phyloP scores from a whole-genome alignment of 495 filamentous ascomycete genomes.

The Lepraria neglecta region DNA sequence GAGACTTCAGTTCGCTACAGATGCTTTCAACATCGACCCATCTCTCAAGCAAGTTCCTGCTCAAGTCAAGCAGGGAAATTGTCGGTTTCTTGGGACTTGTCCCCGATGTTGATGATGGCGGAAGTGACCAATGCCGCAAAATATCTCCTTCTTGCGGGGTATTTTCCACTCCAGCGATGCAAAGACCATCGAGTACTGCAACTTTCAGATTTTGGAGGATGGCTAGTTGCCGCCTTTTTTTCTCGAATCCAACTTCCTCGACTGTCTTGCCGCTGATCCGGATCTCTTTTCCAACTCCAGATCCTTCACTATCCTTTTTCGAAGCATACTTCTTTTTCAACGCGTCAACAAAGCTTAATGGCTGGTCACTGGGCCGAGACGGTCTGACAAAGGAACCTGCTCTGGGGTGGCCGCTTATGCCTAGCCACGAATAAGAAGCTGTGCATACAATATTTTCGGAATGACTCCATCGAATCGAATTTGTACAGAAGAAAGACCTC shows the following conservation, averaged over 20 bases:
- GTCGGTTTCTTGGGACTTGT: constrained; percentile 39
- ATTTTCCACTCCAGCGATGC: constrained; percentile 43
- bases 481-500: no score
- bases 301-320: constrained; percentile 32
- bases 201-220: constrained; percentile 69
- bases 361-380: constrained; percentile 58
- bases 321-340: constrained; percentile 76
- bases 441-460: neutral
- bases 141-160: neutral
- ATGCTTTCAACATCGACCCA: constrained; percentile 62
- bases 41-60: constrained; percentile 69
- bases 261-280: constrained; percentile 78
- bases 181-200: constrained; percentile 72
- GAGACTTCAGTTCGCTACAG: constrained; percentile 54
- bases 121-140: no score
- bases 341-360: constrained; percentile 69
- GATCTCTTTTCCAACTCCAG: constrained; percentile 42
- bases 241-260: constrained; percentile 94
- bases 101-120: constrained; percentile 30
- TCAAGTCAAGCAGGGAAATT: constrained; percentile 78
- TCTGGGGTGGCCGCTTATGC: constrained; percentile 56
- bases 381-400: constrained; percentile 84
- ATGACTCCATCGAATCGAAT: neutral
- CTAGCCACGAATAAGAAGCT: constrained; percentile 35
- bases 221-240: constrained; percentile 73